These are phyloP conservation scores for Ceriops decandra DNA, from an alignment of 345 rosid species.

Conservation along the genomic window DNA sequence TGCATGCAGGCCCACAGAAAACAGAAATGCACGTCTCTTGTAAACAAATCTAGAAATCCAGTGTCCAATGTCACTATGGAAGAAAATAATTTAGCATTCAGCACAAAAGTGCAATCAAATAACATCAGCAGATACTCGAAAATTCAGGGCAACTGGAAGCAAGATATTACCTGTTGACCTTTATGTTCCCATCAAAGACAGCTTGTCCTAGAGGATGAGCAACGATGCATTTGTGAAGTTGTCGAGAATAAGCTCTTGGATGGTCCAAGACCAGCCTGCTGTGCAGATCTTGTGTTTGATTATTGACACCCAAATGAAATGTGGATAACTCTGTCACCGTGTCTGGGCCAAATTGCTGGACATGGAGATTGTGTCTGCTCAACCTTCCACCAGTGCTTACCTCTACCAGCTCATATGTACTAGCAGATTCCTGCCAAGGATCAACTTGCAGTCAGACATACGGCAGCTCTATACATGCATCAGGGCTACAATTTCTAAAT, in stretches of 20 bases:
- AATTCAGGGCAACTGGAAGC: neutral
- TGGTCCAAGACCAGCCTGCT: slow-evolving; percentile 81
- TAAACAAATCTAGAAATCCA: neutral
- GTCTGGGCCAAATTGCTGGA: slow-evolving; percentile 83
- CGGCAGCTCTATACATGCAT: neutral
- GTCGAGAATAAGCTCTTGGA: slow-evolving; percentile 73
- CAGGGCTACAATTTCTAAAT: too few relatives aligned
- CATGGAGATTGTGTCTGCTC: slow-evolving; percentile 89
- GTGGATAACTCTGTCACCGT: slow-evolving; percentile 78
- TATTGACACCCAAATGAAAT: slow-evolving; percentile 62
- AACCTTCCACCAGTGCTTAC: slow-evolving; percentile 87
- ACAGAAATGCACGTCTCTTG: neutral
- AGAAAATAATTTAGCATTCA: neutral
- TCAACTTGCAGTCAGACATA: neutral
- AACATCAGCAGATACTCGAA: neutral
- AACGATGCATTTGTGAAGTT: slow-evolving; percentile 92
- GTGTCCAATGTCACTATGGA: neutral
- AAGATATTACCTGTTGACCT: slow-evolving; percentile 67
- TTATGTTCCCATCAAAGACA: slow-evolving; percentile 85
- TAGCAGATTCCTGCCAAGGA: slow-evolving; percentile 56
- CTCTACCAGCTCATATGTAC: slow-evolving; percentile 80
- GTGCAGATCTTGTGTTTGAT: slow-evolving; percentile 87
- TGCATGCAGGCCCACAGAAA: neutral
- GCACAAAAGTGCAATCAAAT: neutral
- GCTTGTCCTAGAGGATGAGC: slow-evolving; percentile 90